Base-by-base conservation (phyloP, 306 rosid genomes). In the Cucumis cinereus region DNA sequence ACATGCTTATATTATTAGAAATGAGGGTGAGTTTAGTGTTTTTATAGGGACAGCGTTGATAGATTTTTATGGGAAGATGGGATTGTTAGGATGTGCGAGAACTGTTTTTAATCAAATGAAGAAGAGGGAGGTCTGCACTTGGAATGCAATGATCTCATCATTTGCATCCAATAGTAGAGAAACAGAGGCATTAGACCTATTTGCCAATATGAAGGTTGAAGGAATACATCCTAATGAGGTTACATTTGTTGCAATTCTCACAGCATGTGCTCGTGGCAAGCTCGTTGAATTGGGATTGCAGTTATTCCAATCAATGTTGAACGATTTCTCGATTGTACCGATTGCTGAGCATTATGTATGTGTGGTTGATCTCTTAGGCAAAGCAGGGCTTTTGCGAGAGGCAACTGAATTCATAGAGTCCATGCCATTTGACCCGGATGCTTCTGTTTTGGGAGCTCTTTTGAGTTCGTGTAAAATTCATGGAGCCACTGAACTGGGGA, bases 141-240 rank as follows among this genome's bases (percentile, higher is more conserved):
- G 96, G 97, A 93, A 91, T 80, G 93, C 90, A 40, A 91, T 93
- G 96, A 87, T 93, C 71, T 86, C 91, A 72, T 81, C 90, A 0
- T 78, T 90, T 59, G 84, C 96, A 74, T 86, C 89, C 63, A 86
- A 91, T 85, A 88, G 94, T 28, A 82, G 77, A 59, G 97, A 86
- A 89, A 79, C 69, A 77, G 86, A 89, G 63, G 92, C 92, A 63
- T 47, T 91, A 40, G 85, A 84, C 67, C 45, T 86, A 88, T 91
- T 90, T 84, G 89, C 77, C 55, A 49, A 77, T 24, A 83, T 93
- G 90, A 88, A 81, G 83, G 58, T 19, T 17, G 78, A 81, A 73
- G 89, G 85, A 24, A 56, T 83, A 41, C 66, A 43, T 60, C 97
- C 92, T 7, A 91, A 85, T 77, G 77, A 79, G 69, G 83, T 90